phyloP scores from a whole-genome alignment of 768 basidiomycete genomes.

The Leccinum arenicola region DNA sequence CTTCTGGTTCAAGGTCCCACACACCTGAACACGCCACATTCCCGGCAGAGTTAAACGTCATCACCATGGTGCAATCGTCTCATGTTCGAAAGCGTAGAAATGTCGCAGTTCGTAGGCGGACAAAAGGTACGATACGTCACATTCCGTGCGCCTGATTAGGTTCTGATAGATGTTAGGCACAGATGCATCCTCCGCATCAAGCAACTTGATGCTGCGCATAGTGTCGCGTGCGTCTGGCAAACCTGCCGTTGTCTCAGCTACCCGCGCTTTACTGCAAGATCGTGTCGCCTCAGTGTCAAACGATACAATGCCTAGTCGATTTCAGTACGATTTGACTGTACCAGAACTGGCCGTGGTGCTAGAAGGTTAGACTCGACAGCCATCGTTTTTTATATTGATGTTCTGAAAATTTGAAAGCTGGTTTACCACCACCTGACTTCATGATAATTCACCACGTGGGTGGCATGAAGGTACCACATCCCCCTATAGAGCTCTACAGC shows the following conservation, averaged over 20 bases:
- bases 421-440: constrained; percentile 68
- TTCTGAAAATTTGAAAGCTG: constrained; percentile 42
- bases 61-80: constrained; percentile 20
- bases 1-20: constrained; percentile 59
- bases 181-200: constrained; percentile 8
- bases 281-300: constrained; percentile 2
- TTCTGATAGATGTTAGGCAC: constrained; percentile 15
- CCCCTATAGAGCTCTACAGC: constrained; percentile 64
- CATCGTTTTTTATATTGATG: constrained; percentile 1
- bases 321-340: constrained; percentile 38
- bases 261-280: constrained; percentile 42
- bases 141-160: neutral
- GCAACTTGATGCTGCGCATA: constrained; percentile 49
- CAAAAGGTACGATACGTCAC: constrained; percentile 23
- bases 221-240: constrained; percentile 62
- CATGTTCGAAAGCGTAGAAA: constrained; percentile 22
- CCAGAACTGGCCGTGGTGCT: constrained; percentile 47
- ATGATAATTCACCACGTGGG: constrained; percentile 68
- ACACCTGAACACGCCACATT: constrained; percentile 43
- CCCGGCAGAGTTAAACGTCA: constrained; percentile 13
- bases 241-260: constrained; percentile 56
- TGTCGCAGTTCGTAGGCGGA: constrained; percentile 24
- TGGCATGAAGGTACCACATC: constrained; percentile 32
- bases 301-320: neutral
- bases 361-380: constrained; percentile 48